Percentiles rank a stretch among this genome's conserved stretches.
phyloP scores from a whole-genome alignment of 306 rosid genomes.

The Vigna trinervia region DNA sequence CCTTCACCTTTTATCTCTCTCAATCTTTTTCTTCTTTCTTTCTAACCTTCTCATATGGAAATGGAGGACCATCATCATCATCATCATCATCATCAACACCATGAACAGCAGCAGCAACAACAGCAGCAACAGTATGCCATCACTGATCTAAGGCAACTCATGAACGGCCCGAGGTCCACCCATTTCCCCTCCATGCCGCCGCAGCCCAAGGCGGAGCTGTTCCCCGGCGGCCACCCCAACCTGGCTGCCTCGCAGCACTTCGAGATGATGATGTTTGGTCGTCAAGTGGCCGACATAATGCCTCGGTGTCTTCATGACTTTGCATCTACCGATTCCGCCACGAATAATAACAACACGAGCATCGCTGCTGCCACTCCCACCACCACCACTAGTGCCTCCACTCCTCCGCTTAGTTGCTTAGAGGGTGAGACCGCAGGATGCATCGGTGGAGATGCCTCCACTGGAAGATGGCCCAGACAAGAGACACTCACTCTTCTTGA shows the following conservation, averaged over 20 bases:
- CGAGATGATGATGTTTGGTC: slow-evolving; percentile 79
- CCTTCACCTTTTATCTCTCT: slow-evolving; percentile 9
- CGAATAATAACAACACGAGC: slow-evolving; percentile 27
- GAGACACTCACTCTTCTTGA: slow-evolving; percentile 98
- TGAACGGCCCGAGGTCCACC: slow-evolving; percentile 54
- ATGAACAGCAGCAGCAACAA: slow-evolving; percentile 30
- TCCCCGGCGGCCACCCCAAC: slow-evolving; percentile 56
- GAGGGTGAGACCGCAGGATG: slow-evolving; percentile 63
- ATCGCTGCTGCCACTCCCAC: slow-evolving; percentile 40
- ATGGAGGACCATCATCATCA: slow-evolving; percentile 74
- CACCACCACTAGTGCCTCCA: slow-evolving; percentile 54
- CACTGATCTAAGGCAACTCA: slow-evolving; percentile 72
- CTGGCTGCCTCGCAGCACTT: slow-evolving; percentile 51
- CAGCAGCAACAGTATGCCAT: slow-evolving; percentile 54
- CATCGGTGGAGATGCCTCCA: slow-evolving; percentile 61
- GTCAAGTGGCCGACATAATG: slow-evolving; percentile 55
- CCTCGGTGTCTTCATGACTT: slow-evolving; percentile 66
- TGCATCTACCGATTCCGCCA: slow-evolving; percentile 52
- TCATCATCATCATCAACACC: slow-evolving; percentile 45
- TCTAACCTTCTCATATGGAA: slow-evolving; percentile 53
- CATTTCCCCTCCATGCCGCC: slow-evolving; percentile 60
- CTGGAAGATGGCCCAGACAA: slow-evolving; percentile 93
- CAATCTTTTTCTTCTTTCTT: slow-evolving; percentile 2
- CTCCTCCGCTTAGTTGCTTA: slow-evolving; percentile 65
- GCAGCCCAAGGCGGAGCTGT: slow-evolving; percentile 60